Conservation (phyloP, 192 early-diverging fungal genomes). For the Backusella macrospora region DNA sequence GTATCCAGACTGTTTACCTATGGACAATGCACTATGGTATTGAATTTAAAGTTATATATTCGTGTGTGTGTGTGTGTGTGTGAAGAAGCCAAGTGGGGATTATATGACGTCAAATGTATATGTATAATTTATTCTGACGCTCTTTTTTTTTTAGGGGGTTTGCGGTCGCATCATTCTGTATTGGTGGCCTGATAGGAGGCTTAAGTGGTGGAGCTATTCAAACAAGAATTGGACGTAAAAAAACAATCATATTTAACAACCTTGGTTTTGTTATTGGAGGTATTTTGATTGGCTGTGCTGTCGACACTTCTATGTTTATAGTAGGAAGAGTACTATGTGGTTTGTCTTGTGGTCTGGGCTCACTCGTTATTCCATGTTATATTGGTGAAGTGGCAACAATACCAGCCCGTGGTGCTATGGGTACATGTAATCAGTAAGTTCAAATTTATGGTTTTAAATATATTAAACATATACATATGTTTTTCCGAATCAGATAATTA, state of each 20-base stretch:
- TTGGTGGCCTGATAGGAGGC: conserved; percentile 59
- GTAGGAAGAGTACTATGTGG: conserved; percentile 76
- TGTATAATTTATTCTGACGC: background rate
- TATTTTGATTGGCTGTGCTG: conserved; percentile 63
- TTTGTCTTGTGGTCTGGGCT: conserved; percentile 70
- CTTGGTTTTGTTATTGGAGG: conserved; percentile 67
- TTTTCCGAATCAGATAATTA: background rate
- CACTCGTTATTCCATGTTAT: conserved; percentile 60
- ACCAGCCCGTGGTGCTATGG: conserved; percentile 67
- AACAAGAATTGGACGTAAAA: conserved; percentile 50
- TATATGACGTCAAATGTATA: background rate
- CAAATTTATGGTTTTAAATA: too few relatives aligned
- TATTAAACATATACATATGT: background rate
- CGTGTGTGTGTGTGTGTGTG: background rate
- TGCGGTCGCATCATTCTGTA: conserved; percentile 47
- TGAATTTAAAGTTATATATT: background rate
- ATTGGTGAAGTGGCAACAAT: conserved; percentile 79
- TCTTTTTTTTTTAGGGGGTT: conserved; percentile 41
- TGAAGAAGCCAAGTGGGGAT: background rate
- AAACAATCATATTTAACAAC: conserved; percentile 67
- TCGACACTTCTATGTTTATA: conserved; percentile 62
- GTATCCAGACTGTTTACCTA: conserved; percentile 38
- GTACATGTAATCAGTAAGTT: conserved; percentile 65
- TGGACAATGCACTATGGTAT: conserved; percentile 33
- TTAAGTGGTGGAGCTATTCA: conserved; percentile 51